Evolutionary conservation across 257 asterid species (phyloP).

Genomic region (Plantago elongata): DNA sequence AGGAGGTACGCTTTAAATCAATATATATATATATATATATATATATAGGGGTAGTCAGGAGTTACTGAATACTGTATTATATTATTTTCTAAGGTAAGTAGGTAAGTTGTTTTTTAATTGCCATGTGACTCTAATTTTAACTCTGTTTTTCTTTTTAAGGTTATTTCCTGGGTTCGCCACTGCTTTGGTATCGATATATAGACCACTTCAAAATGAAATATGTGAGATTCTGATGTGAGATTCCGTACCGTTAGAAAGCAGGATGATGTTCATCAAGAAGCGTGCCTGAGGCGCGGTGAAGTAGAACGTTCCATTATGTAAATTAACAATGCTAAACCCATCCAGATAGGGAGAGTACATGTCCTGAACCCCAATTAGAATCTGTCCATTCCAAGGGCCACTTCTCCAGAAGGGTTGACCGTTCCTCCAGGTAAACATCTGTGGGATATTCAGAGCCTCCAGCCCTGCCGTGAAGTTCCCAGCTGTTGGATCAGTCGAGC

Average conservation of each 20-base stretch:
- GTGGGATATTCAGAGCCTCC: conserved; percentile 29
- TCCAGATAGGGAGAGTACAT: conserved; percentile 43
- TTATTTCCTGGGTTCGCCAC: no score
- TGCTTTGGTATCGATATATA: no score
- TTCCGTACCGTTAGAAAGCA: conserved; percentile 8
- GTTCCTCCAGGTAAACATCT: conserved; percentile 39
- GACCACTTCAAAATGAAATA: no score
- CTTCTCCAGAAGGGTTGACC: conserved; percentile 41
- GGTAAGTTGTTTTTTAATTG: no score
- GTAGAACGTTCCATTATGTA: background rate
- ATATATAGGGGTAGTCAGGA: no score
- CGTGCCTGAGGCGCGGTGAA: conserved; percentile 14
- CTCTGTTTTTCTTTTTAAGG: no score
- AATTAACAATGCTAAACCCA: conserved; percentile 31
- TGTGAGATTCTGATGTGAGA: no score
- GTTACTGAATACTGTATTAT: no score
- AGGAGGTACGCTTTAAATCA: no score
- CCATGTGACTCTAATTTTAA: no score
- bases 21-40: no score
- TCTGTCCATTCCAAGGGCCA: conserved; percentile 65
- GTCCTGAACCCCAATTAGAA: conserved; percentile 44
- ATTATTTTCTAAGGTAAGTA: no score
- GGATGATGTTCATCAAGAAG: background rate
- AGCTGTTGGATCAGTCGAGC: conserved; percentile 21
- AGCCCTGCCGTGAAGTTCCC: conserved; percentile 42